Base-by-base conservation (phyloP, 106 monocot genomes). In the Allium cepa region DNA sequence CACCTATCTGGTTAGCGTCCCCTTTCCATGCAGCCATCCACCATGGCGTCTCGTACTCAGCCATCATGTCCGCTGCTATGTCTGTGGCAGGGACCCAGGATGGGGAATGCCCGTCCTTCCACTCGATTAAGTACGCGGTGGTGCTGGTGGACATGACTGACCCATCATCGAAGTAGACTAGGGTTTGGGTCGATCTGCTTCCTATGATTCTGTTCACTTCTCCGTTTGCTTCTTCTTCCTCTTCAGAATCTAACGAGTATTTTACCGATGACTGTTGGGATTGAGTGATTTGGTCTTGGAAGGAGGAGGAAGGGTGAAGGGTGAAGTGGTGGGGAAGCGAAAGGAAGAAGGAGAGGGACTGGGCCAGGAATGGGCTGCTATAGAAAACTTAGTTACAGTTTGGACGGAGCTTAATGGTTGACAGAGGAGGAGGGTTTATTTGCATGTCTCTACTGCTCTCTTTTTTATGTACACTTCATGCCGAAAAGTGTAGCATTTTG, bases 31-130 rank as follows among this genome's bases (percentile, higher is more conserved):
- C 88, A n/a, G 92, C 92, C 15, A 72, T 76, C 92, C 92, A 93
- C 92, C 92, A 93, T 49, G 92, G 92, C 12, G 88, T 93, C 78
- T 88, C 92, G 72, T 83, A 93, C 71, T 93, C 92, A 9, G 88
- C 92, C 3, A 88, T 75, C 17, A 93, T 85, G 77, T 93, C 92
- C 14, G 92, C 73, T 8, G 92, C 83, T 53, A 93, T 80, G 66
- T 61, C 73, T 18, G 73, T 9, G 28, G 85, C 50, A 7, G 73
- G 76, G 27, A 85, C 73, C 92, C 92, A 93, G 15, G 92, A 83
- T 0, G 92, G 81, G 17, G 58, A 60, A 72, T 93, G 88, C 17
- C 89, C 84, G 77, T 93, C 93, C 59, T 86, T 89, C 88, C 89
- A 89, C 62, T 86, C 81, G 27, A 93, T 63, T 16, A 93, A 73